phyloP scores from a whole-genome alignment of 192 early-diverging fungal species.

The Cetraspora pellucida region DNA sequence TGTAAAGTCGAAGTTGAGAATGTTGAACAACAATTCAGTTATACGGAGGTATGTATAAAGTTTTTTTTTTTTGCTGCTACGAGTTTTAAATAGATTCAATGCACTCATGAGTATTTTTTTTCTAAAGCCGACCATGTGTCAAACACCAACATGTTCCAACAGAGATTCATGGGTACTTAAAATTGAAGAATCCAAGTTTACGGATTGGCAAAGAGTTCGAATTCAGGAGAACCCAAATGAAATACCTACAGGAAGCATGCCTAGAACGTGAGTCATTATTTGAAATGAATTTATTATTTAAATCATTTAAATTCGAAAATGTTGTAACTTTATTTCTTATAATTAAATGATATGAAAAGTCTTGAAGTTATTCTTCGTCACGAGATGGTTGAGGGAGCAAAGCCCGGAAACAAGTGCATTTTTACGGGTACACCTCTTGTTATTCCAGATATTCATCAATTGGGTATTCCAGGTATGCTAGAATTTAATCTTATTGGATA shows the following conservation, averaged over 20 bases:
- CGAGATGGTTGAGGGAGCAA: slow-evolving; percentile 91
- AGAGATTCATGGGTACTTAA: slow-evolving; percentile 76
- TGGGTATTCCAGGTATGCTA: slow-evolving; percentile 70
- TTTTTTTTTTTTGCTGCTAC: slow-evolving; percentile 15
- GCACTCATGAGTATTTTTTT: background rate
- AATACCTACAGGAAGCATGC: slow-evolving; percentile 97
- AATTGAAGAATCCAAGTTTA: slow-evolving; percentile 84
- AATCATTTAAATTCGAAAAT: background rate
- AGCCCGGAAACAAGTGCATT: slow-evolving; percentile 91
- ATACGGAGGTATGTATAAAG: slow-evolving; percentile 72
- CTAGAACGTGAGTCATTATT: slow-evolving; percentile 72
- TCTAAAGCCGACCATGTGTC: slow-evolving; percentile 81
- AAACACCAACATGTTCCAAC: slow-evolving; percentile 81
- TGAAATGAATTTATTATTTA: background rate
- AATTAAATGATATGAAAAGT: slow-evolving; percentile 38
- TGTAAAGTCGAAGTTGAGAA: slow-evolving; percentile 78
- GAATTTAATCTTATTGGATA: slow-evolving; percentile 7
- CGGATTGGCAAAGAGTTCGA: slow-evolving; percentile 97
- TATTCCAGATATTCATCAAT: slow-evolving; percentile 85
- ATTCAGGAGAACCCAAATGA: slow-evolving; percentile 95
- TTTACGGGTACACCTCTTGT: slow-evolving; percentile 91
- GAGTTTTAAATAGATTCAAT: background rate
- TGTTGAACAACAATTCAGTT: slow-evolving; percentile 96
- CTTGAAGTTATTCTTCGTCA: slow-evolving; percentile 94
- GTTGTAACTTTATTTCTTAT: background rate